phyloP scores from a whole-genome alignment of 106 monocot species.

The Platanthera guangdongensis region DNA sequence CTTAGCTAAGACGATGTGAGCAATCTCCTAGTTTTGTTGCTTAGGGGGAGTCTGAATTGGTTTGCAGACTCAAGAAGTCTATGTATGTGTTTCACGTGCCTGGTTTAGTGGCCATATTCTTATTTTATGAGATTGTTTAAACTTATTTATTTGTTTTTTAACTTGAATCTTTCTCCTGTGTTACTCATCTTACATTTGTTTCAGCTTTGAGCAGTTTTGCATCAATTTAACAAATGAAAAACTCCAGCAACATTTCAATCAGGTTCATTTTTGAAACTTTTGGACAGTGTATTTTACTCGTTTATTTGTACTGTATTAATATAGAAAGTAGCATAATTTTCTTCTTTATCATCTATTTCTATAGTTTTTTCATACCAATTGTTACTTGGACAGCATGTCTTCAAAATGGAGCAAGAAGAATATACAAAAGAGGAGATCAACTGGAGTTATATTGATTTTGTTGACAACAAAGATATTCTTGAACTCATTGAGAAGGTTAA shows the following conservation, averaged over 20 bases:
- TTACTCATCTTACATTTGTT: constrained; percentile 5
- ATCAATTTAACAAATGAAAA: constrained; percentile 60
- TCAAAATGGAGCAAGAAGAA: constrained; percentile 90
- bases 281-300: not conserved
- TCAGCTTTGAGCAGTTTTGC: constrained; percentile 59
- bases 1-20: too few species aligned
- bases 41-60: too few species aligned
- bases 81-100: too few species aligned
- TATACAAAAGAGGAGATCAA: constrained; percentile 86
- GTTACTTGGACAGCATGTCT: constrained; percentile 65
- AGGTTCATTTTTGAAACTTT: constrained; percentile 16
- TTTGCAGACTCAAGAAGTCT: too few species aligned
- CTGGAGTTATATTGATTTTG: constrained; percentile 96
- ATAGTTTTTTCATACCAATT: not conserved
- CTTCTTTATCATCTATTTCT: not conserved
- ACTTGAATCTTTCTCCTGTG: not conserved
- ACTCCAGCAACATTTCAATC: constrained; percentile 58
- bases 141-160: not conserved
- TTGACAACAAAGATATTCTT: constrained; percentile 95
- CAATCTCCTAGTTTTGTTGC: too few species aligned
- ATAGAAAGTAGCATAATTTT: not conserved
- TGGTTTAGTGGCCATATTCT: not conserved
- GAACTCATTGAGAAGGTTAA: constrained; percentile 88
- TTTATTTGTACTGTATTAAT: too few species aligned
- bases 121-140: not conserved